Conservation (phyloP, 2,329 filamentous ascomycete genomes). For the Fusarium humuli region DNA sequence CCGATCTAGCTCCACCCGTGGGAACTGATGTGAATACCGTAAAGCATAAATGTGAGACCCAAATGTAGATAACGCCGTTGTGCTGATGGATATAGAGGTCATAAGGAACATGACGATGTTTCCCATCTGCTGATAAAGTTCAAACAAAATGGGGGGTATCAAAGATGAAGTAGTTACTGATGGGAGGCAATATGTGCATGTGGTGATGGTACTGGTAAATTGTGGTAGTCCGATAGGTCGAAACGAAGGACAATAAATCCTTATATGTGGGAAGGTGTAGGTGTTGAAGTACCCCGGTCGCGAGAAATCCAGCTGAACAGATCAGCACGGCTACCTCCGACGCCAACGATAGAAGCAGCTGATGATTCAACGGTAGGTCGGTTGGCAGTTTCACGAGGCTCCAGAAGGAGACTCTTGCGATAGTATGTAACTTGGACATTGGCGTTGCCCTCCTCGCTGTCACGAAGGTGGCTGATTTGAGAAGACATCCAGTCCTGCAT, state of each 20-base stretch:
- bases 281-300: slow-evolving; percentile 54
- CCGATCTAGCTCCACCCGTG: slow-evolving; percentile 13
- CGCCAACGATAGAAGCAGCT: slow-evolving; percentile 47
- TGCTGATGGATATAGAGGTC: slow-evolving; percentile 48
- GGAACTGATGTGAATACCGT: slow-evolving; percentile 35
- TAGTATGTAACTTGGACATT: slow-evolving; percentile 76
- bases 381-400: slow-evolving; percentile 72
- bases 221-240: background rate
- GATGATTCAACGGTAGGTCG: slow-evolving; percentile 51
- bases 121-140: slow-evolving; percentile 44
- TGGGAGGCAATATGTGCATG: slow-evolving; percentile 47
- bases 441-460: slow-evolving; percentile 63
- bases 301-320: slow-evolving; percentile 65
- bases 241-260: slow-evolving; percentile 5
- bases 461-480: slow-evolving; percentile 81
- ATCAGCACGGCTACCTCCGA: slow-evolving; percentile 53
- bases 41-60: slow-evolving; percentile 43
- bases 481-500: slow-evolving; percentile 92
- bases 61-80: slow-evolving; percentile 47
- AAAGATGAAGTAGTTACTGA: slow-evolving; percentile 52
- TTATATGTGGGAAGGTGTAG: slow-evolving; percentile 45
- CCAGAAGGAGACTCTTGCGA: slow-evolving; percentile 84
- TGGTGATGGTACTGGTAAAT: slow-evolving; percentile 36
- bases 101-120: slow-evolving; percentile 47
- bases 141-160: slow-evolving; percentile 52